phyloP scores from a whole-genome alignment of 306 rosid genomes.

The Prunus salicina region DNA sequence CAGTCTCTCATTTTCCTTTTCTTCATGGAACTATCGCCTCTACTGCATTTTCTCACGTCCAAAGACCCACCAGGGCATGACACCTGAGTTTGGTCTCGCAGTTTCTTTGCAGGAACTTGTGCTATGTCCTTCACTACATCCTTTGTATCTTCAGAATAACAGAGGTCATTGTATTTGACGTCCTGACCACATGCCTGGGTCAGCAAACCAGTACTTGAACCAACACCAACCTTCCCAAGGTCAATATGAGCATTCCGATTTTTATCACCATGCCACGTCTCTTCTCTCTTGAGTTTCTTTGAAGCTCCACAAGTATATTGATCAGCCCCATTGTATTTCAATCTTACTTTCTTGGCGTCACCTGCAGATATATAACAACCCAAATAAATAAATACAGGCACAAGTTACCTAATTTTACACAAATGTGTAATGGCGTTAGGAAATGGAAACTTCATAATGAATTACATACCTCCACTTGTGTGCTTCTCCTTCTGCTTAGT shows the following conservation, averaged over 20 bases:
- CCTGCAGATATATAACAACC: constrained; percentile 34
- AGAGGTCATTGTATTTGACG: constrained; percentile 36
- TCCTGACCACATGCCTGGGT: constrained; percentile 41
- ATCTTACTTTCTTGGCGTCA: constrained; percentile 38
- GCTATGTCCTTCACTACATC: constrained; percentile 26
- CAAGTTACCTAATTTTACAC: constrained; percentile 7
- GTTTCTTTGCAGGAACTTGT: constrained; percentile 40
- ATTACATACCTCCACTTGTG: constrained; percentile 43
- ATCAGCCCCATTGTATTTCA: constrained; percentile 50
- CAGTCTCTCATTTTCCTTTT: constrained; percentile 58
- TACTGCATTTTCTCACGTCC: constrained; percentile 22
- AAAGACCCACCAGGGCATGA: constrained; percentile 35
- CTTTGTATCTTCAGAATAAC: constrained; percentile 34
- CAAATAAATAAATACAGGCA: neutral
- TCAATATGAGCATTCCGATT: constrained; percentile 31
- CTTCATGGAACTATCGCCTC: constrained; percentile 34
- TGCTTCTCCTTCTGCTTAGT: constrained; percentile 45
- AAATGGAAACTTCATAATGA: constrained; percentile 19
- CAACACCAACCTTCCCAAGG: constrained; percentile 36
- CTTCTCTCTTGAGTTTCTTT: constrained; percentile 49
- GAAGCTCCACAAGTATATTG: constrained; percentile 37
- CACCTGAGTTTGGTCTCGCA: constrained; percentile 36
- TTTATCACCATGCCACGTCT: constrained; percentile 24
- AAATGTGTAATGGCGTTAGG: neutral
- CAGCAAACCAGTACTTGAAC: constrained; percentile 36